These are phyloP conservation scores for Aegilops speltoides DNA, from an alignment of 176 grass and related monocot genomes.

Conservation along the genomic window DNA sequence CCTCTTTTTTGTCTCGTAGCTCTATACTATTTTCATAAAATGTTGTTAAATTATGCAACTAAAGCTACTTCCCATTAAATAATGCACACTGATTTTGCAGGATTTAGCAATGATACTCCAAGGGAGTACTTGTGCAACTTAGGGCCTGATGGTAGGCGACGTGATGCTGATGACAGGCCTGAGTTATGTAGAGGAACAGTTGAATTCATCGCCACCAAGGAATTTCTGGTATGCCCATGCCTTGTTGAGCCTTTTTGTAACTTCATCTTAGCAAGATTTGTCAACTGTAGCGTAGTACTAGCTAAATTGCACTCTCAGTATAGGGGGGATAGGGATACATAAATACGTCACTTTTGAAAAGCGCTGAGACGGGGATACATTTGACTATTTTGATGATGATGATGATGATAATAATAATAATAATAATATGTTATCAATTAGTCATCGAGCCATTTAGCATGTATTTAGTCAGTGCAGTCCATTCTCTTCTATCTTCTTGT, in stretches of 20 bases:
- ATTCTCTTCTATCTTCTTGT: no score
- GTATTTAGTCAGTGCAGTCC: no score
- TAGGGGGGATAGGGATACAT: no score
- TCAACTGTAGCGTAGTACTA: not conserved
- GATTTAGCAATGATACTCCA: constrained; percentile 92
- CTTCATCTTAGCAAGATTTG: not conserved
- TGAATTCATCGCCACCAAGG: constrained; percentile 96
- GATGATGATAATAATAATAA: no score
- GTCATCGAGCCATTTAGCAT: no score
- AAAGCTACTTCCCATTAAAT: constrained; percentile 1
- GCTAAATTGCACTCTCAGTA: no score
- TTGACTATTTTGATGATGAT: no score
- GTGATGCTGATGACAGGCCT: constrained; percentile 96
- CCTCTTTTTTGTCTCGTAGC: not conserved
- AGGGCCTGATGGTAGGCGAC: constrained; percentile 88
- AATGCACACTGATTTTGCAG: not conserved
- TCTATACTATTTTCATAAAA: not conserved
- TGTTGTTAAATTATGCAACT: constrained; percentile 2
- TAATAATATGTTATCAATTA: no score
- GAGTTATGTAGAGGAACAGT: constrained; percentile 95
- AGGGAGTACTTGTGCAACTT: constrained; percentile 96
- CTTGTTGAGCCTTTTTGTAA: not conserved
- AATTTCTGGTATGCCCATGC: constrained; percentile 62
- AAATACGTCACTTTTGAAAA: no score
- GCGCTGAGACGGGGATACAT: no score